Conservation (phyloP, 768 basidiomycete genomes). For the Phylloporus arenicola region DNA sequence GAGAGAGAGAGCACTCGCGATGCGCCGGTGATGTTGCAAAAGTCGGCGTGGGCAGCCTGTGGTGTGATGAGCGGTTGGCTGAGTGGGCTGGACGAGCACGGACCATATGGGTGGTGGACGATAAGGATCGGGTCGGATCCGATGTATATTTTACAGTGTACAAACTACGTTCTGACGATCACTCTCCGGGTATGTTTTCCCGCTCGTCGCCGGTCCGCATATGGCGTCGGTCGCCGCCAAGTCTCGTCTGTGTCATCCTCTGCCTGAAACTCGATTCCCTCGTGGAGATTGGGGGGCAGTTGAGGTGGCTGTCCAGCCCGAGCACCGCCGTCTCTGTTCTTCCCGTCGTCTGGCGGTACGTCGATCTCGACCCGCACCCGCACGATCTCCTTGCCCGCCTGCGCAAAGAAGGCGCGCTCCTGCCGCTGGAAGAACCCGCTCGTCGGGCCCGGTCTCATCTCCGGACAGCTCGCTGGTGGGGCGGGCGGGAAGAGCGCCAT, state of each 20-base stretch:
- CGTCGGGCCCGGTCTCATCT: slow-evolving; percentile 59
- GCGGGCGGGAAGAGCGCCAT: slow-evolving; percentile 80
- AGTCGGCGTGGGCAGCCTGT: slow-evolving; percentile 46
- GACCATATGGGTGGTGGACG: slow-evolving; percentile 22
- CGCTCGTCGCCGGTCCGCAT: slow-evolving; percentile 67
- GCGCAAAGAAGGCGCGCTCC: slow-evolving; percentile 77
- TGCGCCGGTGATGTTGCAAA: slow-evolving; percentile 62
- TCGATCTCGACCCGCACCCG: slow-evolving; percentile 71
- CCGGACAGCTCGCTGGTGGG: slow-evolving; percentile 51
- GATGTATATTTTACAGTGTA: neutral
- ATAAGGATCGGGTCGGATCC: slow-evolving; percentile 5
- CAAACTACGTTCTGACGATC: slow-evolving; percentile 39
- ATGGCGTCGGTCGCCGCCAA: slow-evolving; percentile 69
- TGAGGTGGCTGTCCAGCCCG: slow-evolving; percentile 30
- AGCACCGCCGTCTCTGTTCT: slow-evolving; percentile 20
- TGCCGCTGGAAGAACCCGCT: slow-evolving; percentile 69
- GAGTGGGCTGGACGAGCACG: slow-evolving; percentile 3
- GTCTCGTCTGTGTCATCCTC: slow-evolving; percentile 59
- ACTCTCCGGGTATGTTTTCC: slow-evolving; percentile 77
- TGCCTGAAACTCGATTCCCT: slow-evolving; percentile 27
- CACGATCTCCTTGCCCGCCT: slow-evolving; percentile 72
- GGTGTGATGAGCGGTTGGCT: neutral
- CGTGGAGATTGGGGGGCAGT: slow-evolving; percentile 32
- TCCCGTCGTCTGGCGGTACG: slow-evolving; percentile 26
- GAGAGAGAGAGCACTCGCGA: slow-evolving; percentile 41